A percentile compares a stretch with the other conserved stretches of the same genome.
These are phyloP conservation scores for Neostapfia colusana DNA, from an alignment of 176 grass and related monocot genomes.

Conservation along the genomic window DNA sequence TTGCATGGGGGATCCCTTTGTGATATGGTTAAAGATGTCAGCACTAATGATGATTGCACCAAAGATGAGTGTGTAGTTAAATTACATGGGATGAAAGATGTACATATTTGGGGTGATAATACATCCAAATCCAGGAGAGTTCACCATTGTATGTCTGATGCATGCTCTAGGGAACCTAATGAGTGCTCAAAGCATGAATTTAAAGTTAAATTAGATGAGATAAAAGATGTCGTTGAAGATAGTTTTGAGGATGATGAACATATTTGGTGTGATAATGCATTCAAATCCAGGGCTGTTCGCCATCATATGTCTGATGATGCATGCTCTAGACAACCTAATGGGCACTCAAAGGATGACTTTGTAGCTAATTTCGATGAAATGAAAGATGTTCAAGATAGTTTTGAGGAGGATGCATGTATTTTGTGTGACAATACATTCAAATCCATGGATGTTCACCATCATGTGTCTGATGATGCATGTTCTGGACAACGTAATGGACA, in stretches of 20 bases:
- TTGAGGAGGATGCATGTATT: conserved; percentile 63
- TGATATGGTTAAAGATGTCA: conserved; percentile 38
- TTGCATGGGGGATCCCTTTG: conserved; percentile 9
- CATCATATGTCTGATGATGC: conserved; percentile 36
- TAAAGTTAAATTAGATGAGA: conserved; percentile 27
- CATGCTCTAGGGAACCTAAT: too few relatives aligned
- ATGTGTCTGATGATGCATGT: conserved; percentile 43
- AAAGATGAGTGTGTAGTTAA: conserved; percentile 38
- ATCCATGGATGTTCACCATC: conserved; percentile 24
- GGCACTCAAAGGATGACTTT: not conserved
- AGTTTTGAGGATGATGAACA: conserved; percentile 79
- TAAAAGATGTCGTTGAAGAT: conserved; percentile 56
- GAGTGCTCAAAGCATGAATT: too few relatives aligned
- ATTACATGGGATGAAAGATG: conserved; percentile 42
- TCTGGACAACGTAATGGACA: conserved; percentile 39
- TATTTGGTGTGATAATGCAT: conserved; percentile 1
- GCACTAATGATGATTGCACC: conserved; percentile 24
- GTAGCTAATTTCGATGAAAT: conserved; percentile 33
- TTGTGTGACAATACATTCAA: conserved; percentile 13
- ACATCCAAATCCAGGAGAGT: conserved; percentile 25
- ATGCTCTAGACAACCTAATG: not conserved
- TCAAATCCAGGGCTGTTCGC: conserved; percentile 21
- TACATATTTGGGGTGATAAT: conserved; percentile 11
- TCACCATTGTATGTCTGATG: conserved; percentile 33
- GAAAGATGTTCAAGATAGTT: conserved; percentile 66